Conservation (phyloP, 2,329 filamentous ascomycete genomes). For the Apiospora aurea region DNA sequence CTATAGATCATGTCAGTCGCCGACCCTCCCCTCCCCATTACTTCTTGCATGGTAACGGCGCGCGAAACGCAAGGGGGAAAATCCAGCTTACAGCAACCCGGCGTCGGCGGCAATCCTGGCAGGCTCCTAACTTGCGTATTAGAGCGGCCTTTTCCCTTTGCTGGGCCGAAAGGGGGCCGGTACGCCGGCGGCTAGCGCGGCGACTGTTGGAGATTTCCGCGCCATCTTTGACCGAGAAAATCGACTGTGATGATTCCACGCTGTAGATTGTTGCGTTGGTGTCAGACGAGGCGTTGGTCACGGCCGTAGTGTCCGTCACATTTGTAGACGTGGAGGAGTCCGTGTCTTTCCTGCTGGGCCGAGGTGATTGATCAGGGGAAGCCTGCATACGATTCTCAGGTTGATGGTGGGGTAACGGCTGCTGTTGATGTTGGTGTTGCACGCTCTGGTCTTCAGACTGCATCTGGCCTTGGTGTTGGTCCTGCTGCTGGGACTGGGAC, state of each 20-base stretch:
- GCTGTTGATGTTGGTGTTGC: slow-evolving; percentile 31
- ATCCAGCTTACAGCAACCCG: slow-evolving; percentile 53
- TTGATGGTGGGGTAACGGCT: slow-evolving; percentile 34
- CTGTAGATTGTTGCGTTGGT: slow-evolving; percentile 59
- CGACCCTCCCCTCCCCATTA: slow-evolving; percentile 11
- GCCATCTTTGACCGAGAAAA: slow-evolving; percentile 64
- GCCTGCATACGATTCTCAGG: slow-evolving; percentile 28
- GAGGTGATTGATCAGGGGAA: slow-evolving; percentile 39
- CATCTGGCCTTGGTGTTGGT: slow-evolving; percentile 38
- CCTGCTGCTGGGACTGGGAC: slow-evolving; percentile 28
- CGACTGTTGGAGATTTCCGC: slow-evolving; percentile 60
- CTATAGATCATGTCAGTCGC: slow-evolving; percentile 42
- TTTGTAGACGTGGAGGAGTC: slow-evolving; percentile 61
- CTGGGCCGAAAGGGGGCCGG: slow-evolving; percentile 63
- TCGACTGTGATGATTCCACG: slow-evolving; percentile 61
- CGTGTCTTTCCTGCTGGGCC: slow-evolving; percentile 55
- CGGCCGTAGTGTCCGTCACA: slow-evolving; percentile 50
- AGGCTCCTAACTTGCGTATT: slow-evolving; percentile 66
- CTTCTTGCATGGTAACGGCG: background rate
- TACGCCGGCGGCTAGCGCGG: slow-evolving; percentile 64
- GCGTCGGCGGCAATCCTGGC: slow-evolving; percentile 61
- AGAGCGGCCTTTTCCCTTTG: slow-evolving; percentile 66
- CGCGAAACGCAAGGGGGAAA: slow-evolving; percentile 30
- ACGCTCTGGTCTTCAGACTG: slow-evolving; percentile 31
- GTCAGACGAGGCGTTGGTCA: slow-evolving; percentile 49